Percentiles rank a stretch among this genome's conserved stretches.
Conservation (phyloP, 345 rosid genomes). For the Ceriops decandra region DNA sequence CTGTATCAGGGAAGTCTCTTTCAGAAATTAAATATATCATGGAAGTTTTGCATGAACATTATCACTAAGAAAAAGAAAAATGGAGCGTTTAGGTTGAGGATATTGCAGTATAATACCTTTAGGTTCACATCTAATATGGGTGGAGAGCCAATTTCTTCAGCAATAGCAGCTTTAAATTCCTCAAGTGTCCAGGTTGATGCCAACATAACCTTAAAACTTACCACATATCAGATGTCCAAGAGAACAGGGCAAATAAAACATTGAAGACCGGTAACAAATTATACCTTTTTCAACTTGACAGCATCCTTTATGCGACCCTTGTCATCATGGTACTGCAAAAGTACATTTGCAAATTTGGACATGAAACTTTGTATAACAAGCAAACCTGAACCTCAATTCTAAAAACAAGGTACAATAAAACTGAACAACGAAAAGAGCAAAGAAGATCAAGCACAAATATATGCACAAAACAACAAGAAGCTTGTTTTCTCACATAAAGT, state of each 20-base stretch:
- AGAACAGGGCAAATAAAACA: slow-evolving; percentile 11
- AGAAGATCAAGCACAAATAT: not conserved
- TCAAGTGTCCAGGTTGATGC: slow-evolving; percentile 64
- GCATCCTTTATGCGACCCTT: slow-evolving; percentile 69
- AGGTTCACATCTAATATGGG: slow-evolving; percentile 58
- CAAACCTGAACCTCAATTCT: not conserved
- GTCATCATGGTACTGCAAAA: slow-evolving; percentile 73
- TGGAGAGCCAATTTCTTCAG: slow-evolving; percentile 44
- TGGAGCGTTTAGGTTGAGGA: not conserved
- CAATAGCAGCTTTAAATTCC: slow-evolving; percentile 64
- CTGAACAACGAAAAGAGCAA: not conserved
- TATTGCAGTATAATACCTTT: slow-evolving; percentile 37
- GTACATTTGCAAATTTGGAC: slow-evolving; percentile 6
- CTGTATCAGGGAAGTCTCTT: too few relatives aligned
- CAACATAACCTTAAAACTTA: slow-evolving; percentile 48
- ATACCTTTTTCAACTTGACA: slow-evolving; percentile 73
- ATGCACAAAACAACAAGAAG: not conserved
- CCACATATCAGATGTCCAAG: slow-evolving; percentile 23
- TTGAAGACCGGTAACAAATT: not conserved
- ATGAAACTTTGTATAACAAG: not conserved
- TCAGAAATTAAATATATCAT: too few relatives aligned
- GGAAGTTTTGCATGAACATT: too few relatives aligned
- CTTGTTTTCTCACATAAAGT: not conserved
- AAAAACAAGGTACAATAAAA: not conserved
- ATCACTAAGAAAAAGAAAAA: not conserved